Evolutionary conservation across 768 basidiomycete species (phyloP).

Genomic region (Ramaria rubella): DNA sequence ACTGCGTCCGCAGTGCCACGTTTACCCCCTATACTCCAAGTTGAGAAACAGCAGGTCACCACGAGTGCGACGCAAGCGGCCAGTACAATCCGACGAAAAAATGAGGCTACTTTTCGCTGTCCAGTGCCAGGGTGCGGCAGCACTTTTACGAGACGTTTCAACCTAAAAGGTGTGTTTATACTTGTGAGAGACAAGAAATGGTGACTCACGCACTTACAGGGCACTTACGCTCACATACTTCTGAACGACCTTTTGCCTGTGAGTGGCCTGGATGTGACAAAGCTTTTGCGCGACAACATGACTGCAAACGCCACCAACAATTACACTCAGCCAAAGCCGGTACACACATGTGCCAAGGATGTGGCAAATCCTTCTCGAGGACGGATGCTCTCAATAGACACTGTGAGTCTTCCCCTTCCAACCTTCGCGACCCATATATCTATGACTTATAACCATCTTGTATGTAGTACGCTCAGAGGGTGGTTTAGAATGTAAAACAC

Average conservation of each 20-base stretch:
- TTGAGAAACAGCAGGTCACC: conserved; percentile 92
- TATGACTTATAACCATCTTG: conserved; percentile 12
- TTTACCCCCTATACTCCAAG: conserved; percentile 80
- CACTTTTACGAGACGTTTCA: conserved; percentile 93
- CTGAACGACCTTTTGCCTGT: conserved; percentile 91
- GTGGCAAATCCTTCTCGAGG: conserved; percentile 91
- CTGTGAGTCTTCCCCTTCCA: conserved; percentile 43
- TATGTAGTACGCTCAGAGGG: conserved; percentile 79
- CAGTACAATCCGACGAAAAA: conserved; percentile 80
- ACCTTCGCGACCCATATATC: neutral
- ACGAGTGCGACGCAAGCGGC: conserved; percentile 91
- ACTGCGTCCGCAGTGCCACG: conserved; percentile 34
- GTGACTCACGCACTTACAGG: conserved; percentile 38
- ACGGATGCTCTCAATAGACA: conserved; percentile 90
- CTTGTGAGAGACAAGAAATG: neutral
- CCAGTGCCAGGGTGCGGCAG: conserved; percentile 94
- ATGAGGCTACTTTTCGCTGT: conserved; percentile 88
- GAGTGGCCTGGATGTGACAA: conserved; percentile 93
- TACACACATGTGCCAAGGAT: conserved; percentile 82
- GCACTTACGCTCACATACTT: conserved; percentile 90
- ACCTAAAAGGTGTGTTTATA: conserved; percentile 58
- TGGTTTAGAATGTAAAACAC: conserved; percentile 64
- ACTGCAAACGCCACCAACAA: conserved; percentile 95
- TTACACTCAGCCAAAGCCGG: conserved; percentile 80
- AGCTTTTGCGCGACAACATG: conserved; percentile 91